Evolutionary conservation across 768 basidiomycete genomes (phyloP), one percentile per base, ranked within the genome.

Genomic region (Pleurotus tuber-regium): DNA sequence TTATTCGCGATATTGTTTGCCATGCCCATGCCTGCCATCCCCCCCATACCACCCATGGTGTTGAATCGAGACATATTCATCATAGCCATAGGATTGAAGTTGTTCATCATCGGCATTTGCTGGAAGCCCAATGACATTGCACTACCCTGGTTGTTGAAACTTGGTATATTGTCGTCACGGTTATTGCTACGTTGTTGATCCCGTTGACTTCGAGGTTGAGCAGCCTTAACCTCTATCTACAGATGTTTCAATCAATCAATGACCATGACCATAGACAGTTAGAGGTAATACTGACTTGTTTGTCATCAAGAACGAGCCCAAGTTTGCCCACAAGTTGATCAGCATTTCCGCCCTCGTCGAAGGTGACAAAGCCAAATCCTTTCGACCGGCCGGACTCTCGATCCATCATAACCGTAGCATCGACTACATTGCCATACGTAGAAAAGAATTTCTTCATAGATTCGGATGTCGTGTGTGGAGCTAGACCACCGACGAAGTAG

Each of bases 281-380:
- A 19, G 41, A n/a, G 9, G 11, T 35, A 41, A 24, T 14, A 61
- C 78, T 54, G 43, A 84, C 90, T 75, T 84, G 78, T 61, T 90
- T 89, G 39, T 89, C 89, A 54, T 91, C 89, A 44, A 91, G 67
- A 18, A 83, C 70, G 36, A 90, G 72, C 11, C 82, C 84, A n/a
- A 80, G 70, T 54, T 81, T 81, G 2, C 79, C 82, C 35, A 92
- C 79, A 8, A 87, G 78, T 54, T 81, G 79, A 21, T 87, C 85
- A 5, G 84, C 77, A 52, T 78, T 80, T 31, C 77, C 78, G 47
- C 71, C 74, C 55, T 87, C 83, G 56, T 83, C 81, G 62, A 89
- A 92, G 0, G 89, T 92, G 39, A 92, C 84, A 55, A 92, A 92
- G 0, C 89, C 90, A 57, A 92, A 92, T 1, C 90, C 90, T 65